Evolutionary conservation across 495 filamentous ascomycete genomes (phyloP).

Genomic region (Usnea hakonensis): DNA sequence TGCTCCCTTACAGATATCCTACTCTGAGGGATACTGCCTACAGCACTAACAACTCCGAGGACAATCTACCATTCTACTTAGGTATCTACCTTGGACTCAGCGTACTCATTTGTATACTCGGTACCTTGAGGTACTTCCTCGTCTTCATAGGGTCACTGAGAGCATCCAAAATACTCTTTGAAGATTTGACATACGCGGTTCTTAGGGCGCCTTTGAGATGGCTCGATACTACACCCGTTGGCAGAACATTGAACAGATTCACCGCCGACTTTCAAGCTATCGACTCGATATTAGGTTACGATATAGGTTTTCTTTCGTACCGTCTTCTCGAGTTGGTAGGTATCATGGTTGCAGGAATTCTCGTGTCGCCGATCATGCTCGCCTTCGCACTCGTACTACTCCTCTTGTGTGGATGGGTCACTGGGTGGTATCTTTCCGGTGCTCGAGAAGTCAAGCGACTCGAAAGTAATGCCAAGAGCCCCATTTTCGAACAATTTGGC

Average conservation of each 20-base stretch:
- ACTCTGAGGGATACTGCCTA: background rate
- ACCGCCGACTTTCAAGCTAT: slow-evolving; percentile 68
- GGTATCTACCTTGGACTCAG: slow-evolving; percentile 59
- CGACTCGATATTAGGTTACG: slow-evolving; percentile 55
- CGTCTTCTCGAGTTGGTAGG: slow-evolving; percentile 47
- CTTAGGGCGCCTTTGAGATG: slow-evolving; percentile 65
- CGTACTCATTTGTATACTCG: slow-evolving; percentile 45
- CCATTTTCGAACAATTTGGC: slow-evolving; percentile 65
- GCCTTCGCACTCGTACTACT: slow-evolving; percentile 49
- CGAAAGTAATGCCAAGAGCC: slow-evolving; percentile 58
- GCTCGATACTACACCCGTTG: slow-evolving; percentile 74
- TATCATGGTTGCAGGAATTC: slow-evolving; percentile 50
- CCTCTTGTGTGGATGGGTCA: slow-evolving; percentile 44
- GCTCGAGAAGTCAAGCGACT: slow-evolving; percentile 64
- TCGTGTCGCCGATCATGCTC: slow-evolving; percentile 57
- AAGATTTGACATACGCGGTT: slow-evolving; percentile 53
- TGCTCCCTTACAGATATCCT: background rate
- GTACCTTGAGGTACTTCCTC: slow-evolving; percentile 50
- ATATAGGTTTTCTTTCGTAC: slow-evolving; percentile 48
- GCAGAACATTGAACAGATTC: slow-evolving; percentile 72
- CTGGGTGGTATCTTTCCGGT: slow-evolving; percentile 53
- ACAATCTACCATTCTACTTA: slow-evolving; percentile 52
- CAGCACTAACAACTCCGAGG: background rate
- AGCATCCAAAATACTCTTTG: slow-evolving; percentile 59
- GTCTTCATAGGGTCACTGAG: slow-evolving; percentile 51